Conservation (phyloP, 1,139 yeast species). For the Eremothecium cymbalariae region DNA sequence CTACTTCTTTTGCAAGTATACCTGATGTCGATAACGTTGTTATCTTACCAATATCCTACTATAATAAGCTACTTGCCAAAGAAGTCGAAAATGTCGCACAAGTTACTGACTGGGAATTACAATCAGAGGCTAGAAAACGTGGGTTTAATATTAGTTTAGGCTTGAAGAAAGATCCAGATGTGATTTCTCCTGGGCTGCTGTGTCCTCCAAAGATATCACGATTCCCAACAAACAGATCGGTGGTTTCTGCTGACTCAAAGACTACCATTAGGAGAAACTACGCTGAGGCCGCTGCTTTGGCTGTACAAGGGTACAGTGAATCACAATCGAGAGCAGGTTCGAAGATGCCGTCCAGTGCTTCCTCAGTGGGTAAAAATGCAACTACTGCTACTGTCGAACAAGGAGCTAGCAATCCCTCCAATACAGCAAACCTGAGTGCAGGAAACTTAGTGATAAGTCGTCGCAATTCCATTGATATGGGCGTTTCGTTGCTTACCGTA, state of each 20-base stretch:
- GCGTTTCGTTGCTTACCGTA: conserved; percentile 56
- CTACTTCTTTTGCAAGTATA: conserved; percentile 41
- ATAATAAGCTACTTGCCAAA: conserved; percentile 39
- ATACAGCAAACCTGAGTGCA: conserved; percentile 3
- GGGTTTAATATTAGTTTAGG: conserved; percentile 34
- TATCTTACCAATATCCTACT: conserved; percentile 56
- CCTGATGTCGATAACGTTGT: conserved; percentile 55
- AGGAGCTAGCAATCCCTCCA: conserved; percentile 1
- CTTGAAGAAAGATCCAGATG: conserved; percentile 5
- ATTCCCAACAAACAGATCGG: conserved; percentile 20
- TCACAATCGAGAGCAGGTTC: conserved; percentile 15
- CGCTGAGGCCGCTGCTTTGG: conserved; percentile 26
- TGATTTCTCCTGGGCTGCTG: conserved; percentile 8
- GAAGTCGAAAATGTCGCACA: conserved; percentile 40
- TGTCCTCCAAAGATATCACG: conserved; percentile 15
- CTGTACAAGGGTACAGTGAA: conserved; percentile 26
- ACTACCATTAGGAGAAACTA: conserved; percentile 21
- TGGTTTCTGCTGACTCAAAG: conserved; percentile 15
- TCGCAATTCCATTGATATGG: conserved; percentile 16
- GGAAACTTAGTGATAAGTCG: conserved; percentile 7
- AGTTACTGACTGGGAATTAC: conserved; percentile 40
- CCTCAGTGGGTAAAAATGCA: conserved; percentile 12
- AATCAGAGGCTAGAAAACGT: conserved; percentile 41
- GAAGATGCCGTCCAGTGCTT: conserved; percentile 15
- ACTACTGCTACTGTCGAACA: conserved; percentile 10